Conservation (phyloP, 192 early-diverging fungal species). For the Gigaspora rosea region DNA sequence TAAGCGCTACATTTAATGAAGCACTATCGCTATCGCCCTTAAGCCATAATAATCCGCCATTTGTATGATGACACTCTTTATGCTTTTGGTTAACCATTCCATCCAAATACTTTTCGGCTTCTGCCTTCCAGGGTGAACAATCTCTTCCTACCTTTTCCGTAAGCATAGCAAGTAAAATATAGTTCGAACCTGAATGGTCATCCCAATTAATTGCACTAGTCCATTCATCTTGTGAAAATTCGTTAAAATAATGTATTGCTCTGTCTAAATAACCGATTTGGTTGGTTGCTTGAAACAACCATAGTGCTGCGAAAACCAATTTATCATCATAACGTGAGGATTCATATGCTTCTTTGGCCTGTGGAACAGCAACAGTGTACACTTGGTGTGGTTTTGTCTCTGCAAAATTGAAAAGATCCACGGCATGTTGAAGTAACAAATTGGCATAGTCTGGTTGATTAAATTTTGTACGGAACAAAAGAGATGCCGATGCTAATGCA, state of each 20-base stretch:
- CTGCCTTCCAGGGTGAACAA: conserved; percentile 37
- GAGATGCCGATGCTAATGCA: conserved; percentile 55
- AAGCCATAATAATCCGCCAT: conserved; percentile 48
- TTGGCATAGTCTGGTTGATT: conserved; percentile 52
- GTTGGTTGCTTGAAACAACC: conserved; percentile 57
- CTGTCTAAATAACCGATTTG: conserved; percentile 45
- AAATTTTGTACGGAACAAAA: conserved; percentile 52
- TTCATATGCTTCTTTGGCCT: conserved; percentile 41
- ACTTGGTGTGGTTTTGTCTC: conserved; percentile 46
- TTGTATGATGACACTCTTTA: conserved; percentile 41
- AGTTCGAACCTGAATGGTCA: conserved; percentile 49
- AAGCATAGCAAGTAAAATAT: conserved; percentile 50
- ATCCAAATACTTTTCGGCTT: conserved; percentile 44
- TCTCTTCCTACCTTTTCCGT: conserved; percentile 21
- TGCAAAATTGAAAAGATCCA: conserved; percentile 50
- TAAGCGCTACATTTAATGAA: conserved; percentile 39
- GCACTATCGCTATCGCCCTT: conserved; percentile 37
- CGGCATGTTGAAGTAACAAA: conserved; percentile 45
- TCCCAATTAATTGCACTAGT: conserved; percentile 53
- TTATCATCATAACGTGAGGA: conserved; percentile 49
- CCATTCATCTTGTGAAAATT: conserved; percentile 29
- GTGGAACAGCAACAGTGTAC: conserved; percentile 48
- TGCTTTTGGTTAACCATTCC: conserved; percentile 31
- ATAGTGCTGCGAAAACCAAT: conserved; percentile 56
- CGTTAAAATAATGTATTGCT: conserved; percentile 50